Percentiles rank a stretch among this genome's conserved stretches.
Evolutionary conservation across 1,284 basidiomycete species (phyloP).

Genomic region (Takashimella tepidaria): DNA sequence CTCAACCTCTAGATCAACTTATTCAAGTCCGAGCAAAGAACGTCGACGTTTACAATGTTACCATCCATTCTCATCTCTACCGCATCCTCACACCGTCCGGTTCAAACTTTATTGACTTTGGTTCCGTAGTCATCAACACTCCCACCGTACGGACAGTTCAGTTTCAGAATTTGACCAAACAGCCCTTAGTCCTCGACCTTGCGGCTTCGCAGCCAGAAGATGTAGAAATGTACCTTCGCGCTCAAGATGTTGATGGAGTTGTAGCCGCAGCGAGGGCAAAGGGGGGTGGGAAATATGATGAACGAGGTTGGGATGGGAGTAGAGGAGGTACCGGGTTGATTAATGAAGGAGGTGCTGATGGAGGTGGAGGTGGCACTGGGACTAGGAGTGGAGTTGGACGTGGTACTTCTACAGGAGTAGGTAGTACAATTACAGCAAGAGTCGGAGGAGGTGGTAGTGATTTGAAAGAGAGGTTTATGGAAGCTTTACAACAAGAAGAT

Average conservation of each 20-base stretch:
- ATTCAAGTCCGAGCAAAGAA: slow-evolving; percentile 51
- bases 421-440: not conserved
- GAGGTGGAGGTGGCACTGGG: not conserved
- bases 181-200: slow-evolving; percentile 48
- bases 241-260: not conserved
- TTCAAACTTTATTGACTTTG: slow-evolving; percentile 53
- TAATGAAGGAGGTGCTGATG: not conserved
- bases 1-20: slow-evolving; percentile 46
- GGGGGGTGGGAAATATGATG: not conserved
- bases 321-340: not conserved
- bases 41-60: slow-evolving; percentile 52
- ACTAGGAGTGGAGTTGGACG: not conserved
- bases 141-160: slow-evolving; percentile 49
- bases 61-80: slow-evolving; percentile 53
- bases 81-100: slow-evolving; percentile 52
- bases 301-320: not conserved
- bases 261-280: too few species aligned
- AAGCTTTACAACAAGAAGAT: slow-evolving; percentile 44
- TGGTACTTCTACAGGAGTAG: too few species aligned
- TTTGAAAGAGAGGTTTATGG: slow-evolving; percentile 51
- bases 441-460: slow-evolving; percentile 12
- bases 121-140: slow-evolving; percentile 51
- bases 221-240: slow-evolving; percentile 47
- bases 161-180: slow-evolving; percentile 48
- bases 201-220: slow-evolving; percentile 52